Conservation (phyloP, 2,329 filamentous ascomycete species). For the Penicillium polonicum region DNA sequence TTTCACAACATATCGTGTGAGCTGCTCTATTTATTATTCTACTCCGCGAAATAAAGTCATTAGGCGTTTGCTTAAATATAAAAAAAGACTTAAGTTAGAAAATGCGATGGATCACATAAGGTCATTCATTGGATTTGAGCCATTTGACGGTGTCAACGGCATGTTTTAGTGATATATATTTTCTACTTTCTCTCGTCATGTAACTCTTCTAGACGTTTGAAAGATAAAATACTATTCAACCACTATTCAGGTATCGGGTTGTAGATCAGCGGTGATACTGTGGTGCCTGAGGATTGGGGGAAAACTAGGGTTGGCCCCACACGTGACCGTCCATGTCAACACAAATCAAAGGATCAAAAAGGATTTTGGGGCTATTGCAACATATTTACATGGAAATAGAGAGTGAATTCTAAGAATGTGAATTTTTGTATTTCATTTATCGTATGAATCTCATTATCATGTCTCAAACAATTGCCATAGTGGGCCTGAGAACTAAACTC, state of each 20-base stretch:
- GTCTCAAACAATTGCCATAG: not conserved
- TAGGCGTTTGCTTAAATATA: too few species aligned
- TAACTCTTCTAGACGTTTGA: not conserved
- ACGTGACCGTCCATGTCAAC: constrained; percentile 7
- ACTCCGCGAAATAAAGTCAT: too few species aligned
- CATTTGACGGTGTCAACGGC: too few species aligned
- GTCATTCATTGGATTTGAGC: not conserved
- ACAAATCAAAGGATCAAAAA: not conserved
- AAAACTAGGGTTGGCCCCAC: constrained; percentile 10
- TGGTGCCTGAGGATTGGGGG: not conserved
- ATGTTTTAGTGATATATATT: not conserved
- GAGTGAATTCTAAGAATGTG: not conserved
- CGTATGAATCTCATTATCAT: constrained; percentile 22
- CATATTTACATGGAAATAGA: not conserved
- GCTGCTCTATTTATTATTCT: too few species aligned
- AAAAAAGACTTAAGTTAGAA: too few species aligned
- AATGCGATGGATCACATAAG: too few species aligned
- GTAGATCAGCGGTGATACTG: not conserved
- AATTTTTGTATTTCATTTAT: not conserved
- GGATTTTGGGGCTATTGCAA: not conserved
- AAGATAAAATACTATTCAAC: not conserved
- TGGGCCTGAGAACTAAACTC: constrained; percentile 3
- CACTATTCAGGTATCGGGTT: not conserved
- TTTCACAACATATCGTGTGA: not conserved
- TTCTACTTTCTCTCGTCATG: not conserved